Percentiles rank a stretch among this genome's conserved stretches.
Conservation (phyloP, 139 green algal genomes). For the Nannochloris sp. region DNA sequence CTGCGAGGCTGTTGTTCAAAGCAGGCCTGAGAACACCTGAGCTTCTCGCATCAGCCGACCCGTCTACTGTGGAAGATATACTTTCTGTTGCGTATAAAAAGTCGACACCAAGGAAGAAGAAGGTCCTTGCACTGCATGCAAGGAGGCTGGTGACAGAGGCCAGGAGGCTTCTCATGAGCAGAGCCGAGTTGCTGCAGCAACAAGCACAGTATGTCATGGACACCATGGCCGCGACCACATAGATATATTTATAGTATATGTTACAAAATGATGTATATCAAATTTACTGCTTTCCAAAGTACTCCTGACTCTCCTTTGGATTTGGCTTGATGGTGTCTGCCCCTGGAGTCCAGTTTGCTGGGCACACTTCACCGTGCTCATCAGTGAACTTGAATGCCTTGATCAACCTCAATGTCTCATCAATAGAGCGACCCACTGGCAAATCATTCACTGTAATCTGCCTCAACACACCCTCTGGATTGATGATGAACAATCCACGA, state of each 20-base stretch:
- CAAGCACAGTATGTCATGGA: conserved; percentile 22
- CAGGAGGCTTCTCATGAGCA: conserved; percentile 37
- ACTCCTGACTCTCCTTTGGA: conserved; percentile 44
- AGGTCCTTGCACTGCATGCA: too few species aligned
- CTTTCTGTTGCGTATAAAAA: neutral
- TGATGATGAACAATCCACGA: conserved; percentile 44
- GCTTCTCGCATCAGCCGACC: conserved; percentile 39
- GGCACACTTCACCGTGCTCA: conserved; percentile 77
- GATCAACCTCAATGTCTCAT: conserved; percentile 43
- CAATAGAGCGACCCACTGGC: conserved; percentile 37
- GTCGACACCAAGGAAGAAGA: neutral
- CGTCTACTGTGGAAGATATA: neutral
- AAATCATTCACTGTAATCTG: conserved; percentile 42
- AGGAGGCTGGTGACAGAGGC: conserved; percentile 18
- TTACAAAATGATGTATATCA: neutral
- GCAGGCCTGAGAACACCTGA: conserved; percentile 60
- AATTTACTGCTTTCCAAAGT: conserved; percentile 39
- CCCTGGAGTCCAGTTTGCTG: conserved; percentile 70
- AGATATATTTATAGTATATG: conserved; percentile 15
- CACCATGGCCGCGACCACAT: conserved; percentile 19
- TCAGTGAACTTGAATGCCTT: conserved; percentile 58
- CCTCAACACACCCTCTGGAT: conserved; percentile 26
- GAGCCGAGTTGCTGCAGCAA: conserved; percentile 35
- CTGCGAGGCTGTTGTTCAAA: conserved; percentile 69
- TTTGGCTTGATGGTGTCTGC: conserved; percentile 69